Conservation (phyloP, 805 yeast genomes). For the Saccharomycopsis javanensis region DNA sequence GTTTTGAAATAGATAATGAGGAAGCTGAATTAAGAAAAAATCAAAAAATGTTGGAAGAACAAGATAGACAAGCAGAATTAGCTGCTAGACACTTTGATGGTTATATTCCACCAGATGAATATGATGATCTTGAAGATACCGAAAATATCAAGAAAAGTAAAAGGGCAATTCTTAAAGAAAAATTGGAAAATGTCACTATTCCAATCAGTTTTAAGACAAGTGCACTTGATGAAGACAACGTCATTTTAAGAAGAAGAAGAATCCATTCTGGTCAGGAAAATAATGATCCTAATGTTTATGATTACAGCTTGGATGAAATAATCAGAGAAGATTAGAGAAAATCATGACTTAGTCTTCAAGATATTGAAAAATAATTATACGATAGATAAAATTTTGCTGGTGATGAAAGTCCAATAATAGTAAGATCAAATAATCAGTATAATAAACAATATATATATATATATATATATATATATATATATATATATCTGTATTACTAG, state of each 20-base stretch:
- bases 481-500: background rate
- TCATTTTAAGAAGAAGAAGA: constrained; percentile 8
- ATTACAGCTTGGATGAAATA: constrained; percentile 39
- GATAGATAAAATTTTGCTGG: no score
- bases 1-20: constrained; percentile 13
- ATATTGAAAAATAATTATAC: background rate
- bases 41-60: background rate
- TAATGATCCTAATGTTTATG: constrained; percentile 35
- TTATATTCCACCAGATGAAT: constrained; percentile 19
- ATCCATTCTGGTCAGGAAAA: constrained; percentile 9
- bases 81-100: background rate
- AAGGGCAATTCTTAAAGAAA: constrained; percentile 8
- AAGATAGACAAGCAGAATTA: background rate
- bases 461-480: no score
- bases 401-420: no score
- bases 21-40: background rate
- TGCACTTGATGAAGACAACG: constrained; percentile 6
- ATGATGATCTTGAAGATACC: constrained; percentile 6
- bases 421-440: no score
- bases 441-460: no score
- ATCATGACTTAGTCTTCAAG: background rate
- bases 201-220: constrained; percentile 16
- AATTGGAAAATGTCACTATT: constrained; percentile 9
- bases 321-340: constrained; percentile 28
- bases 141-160: background rate